phyloP scores from a whole-genome alignment of 257 asterid genomes.

The Capsicum baccatum region DNA sequence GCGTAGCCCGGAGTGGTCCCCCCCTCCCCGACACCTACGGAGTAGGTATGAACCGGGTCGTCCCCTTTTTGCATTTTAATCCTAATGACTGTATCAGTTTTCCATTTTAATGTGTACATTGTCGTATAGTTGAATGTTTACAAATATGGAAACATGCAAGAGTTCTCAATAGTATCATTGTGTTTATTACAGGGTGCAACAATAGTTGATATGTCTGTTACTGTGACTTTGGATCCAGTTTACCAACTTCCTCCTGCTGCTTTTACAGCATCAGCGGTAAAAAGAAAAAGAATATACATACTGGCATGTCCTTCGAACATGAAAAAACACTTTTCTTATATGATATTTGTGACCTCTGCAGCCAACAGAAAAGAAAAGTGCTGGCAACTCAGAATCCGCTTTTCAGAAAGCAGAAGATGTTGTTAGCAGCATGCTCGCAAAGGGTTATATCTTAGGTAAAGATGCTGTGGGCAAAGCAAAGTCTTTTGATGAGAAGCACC shows the following conservation, averaged over 20 bases:
- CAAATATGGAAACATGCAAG: background rate
- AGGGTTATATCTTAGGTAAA: slow-evolving; percentile 85
- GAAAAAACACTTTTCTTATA: slow-evolving; percentile 28
- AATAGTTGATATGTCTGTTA: slow-evolving; percentile 84
- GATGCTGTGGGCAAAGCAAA: slow-evolving; percentile 81
- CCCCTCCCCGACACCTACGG: too few species aligned
- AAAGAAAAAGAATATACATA: background rate
- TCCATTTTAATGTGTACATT: background rate
- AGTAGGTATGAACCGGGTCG: too few species aligned
- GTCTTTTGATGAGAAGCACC: slow-evolving; percentile 83
- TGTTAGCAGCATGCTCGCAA: slow-evolving; percentile 86
- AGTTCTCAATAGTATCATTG: slow-evolving; percentile 15
- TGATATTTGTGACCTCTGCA: slow-evolving; percentile 38
- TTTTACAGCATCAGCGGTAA: slow-evolving; percentile 58
- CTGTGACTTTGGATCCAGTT: slow-evolving; percentile 60
- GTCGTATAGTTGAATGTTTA: background rate
- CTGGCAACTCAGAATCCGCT: slow-evolving; percentile 62
- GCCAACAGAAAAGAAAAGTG: slow-evolving; percentile 50
- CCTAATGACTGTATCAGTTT: background rate
- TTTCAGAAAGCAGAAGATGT: slow-evolving; percentile 93
- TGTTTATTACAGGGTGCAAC: slow-evolving; percentile 78
- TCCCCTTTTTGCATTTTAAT: background rate
- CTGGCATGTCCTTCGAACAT: slow-evolving; percentile 19
- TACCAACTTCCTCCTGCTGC: slow-evolving; percentile 86
- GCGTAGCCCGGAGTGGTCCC: too few species aligned